Evolutionary conservation across 2,329 filamentous ascomycete species (phyloP).

Genomic region (Arachnopeziza araneosa): DNA sequence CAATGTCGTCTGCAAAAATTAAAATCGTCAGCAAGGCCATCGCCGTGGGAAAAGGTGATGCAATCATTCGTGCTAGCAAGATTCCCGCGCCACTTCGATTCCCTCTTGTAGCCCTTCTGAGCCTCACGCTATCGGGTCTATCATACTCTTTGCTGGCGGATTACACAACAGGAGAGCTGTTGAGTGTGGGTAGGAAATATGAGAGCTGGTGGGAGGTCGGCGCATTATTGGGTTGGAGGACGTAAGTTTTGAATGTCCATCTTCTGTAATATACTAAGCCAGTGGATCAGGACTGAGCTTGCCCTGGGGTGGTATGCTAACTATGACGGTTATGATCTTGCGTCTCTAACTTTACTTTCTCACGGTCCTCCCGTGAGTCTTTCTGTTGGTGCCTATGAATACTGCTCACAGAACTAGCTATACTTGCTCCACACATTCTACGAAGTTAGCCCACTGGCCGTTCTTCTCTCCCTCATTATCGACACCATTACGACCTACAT

Average conservation of each 20-base stretch:
- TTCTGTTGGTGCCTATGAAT: background rate
- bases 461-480: constrained; percentile 57
- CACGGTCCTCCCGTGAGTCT: constrained; percentile 64
- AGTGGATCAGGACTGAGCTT: constrained; percentile 59
- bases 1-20: constrained; percentile 3
- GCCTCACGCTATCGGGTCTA: constrained; percentile 56
- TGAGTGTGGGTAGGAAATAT: constrained; percentile 57
- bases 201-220: constrained; percentile 58
- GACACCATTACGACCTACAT: constrained; percentile 63
- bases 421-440: constrained; percentile 78
- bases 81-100: constrained; percentile 39
- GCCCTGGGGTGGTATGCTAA: constrained; percentile 66
- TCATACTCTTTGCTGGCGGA: constrained; percentile 58
- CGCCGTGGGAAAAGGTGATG: constrained; percentile 13
- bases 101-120: constrained; percentile 47
- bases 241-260: constrained; percentile 39
- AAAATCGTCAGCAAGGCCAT: constrained; percentile 8
- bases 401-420: constrained; percentile 39
- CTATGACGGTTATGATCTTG: constrained; percentile 68
- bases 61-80: constrained; percentile 15
- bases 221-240: constrained; percentile 46
- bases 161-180: constrained; percentile 53
- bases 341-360: constrained; percentile 61
- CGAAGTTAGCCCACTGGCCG: constrained; percentile 55
- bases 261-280: background rate